Evolutionary conservation across 2,329 filamentous ascomycete genomes (phyloP).

Genomic region (Parascedosporium putredinis): DNA sequence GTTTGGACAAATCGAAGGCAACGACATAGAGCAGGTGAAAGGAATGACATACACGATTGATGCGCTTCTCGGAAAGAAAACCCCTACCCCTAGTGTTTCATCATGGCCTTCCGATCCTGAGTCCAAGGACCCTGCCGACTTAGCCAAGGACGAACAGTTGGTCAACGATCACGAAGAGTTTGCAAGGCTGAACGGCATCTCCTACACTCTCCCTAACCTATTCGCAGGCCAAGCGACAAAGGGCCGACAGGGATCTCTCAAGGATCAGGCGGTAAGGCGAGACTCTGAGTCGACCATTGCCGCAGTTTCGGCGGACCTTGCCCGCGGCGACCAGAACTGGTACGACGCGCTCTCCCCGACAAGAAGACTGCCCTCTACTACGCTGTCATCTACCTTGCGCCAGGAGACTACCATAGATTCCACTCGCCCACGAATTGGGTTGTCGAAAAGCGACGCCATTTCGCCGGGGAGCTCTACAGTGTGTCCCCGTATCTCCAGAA

Average conservation of each 20-base stretch:
- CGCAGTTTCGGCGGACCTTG: constrained; percentile 76
- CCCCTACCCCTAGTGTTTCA: constrained; percentile 44
- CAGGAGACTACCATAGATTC: constrained; percentile 97
- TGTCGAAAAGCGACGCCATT: constrained; percentile 88
- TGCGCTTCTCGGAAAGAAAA: constrained; percentile 68
- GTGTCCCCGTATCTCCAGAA: constrained; percentile 92
- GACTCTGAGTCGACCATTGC: constrained; percentile 60
- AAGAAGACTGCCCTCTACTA: constrained; percentile 75
- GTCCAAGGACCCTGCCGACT: constrained; percentile 11
- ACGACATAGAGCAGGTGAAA: constrained; percentile 97
- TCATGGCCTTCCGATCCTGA: constrained; percentile 16
- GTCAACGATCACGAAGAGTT: constrained; percentile 85
- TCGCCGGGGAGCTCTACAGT: constrained; percentile 89
- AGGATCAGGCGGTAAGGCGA: constrained; percentile 63
- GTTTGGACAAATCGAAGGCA: constrained; percentile 82
- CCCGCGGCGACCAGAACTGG: constrained; percentile 60
- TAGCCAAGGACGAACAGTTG: constrained; percentile 47
- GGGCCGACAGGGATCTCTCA: constrained; percentile 37
- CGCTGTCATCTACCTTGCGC: constrained; percentile 88
- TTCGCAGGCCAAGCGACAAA: constrained; percentile 58
- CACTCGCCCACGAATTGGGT: constrained; percentile 95
- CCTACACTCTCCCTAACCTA: constrained; percentile 81
- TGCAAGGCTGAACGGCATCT: constrained; percentile 85
- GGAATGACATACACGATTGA: constrained; percentile 97
- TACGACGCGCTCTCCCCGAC: constrained; percentile 54